A percentile compares a stretch with the other conserved stretches of the same genome.
phyloP scores from a whole-genome alignment of 1,284 basidiomycete genomes.

The Pyrrhoderma lamaoense region DNA sequence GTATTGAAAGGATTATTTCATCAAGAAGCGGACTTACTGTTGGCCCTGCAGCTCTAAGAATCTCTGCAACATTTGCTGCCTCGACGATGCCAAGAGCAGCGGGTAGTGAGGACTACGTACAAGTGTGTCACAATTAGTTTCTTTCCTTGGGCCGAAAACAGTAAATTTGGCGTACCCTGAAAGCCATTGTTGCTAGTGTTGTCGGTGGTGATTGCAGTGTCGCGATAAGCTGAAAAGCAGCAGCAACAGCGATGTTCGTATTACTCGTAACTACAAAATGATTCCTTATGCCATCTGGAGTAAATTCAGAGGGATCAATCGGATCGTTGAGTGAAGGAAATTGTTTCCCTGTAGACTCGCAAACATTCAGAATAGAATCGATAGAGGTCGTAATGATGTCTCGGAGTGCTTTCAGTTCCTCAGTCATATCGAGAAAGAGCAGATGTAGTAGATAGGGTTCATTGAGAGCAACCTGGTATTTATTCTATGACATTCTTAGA shows the following conservation, averaged over 20 bases:
- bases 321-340: constrained; percentile 9
- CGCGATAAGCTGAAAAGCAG: constrained; percentile 32
- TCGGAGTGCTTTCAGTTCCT: constrained; percentile 7
- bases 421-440: constrained; percentile 1
- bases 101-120: constrained; percentile 15
- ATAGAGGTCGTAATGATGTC: constrained; percentile 13
- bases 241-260: constrained; percentile 29
- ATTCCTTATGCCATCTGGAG: constrained; percentile 13
- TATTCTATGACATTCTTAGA: no score
- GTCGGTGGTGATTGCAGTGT: constrained; percentile 27
- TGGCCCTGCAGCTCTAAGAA: constrained; percentile 30
- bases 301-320: constrained; percentile 9
- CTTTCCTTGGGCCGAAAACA: no score
- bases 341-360: constrained; percentile 3
- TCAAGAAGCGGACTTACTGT: constrained; percentile 21
- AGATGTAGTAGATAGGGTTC: no score
- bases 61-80: constrained; percentile 30
- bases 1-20: neutral
- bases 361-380: constrained; percentile 6
- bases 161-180: constrained; percentile 4
- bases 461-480: no score
- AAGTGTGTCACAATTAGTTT: neutral
- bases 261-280: constrained; percentile 27
- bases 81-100: constrained; percentile 25
- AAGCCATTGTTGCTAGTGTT: constrained; percentile 6